A percentile compares a stretch with the other conserved stretches of the same genome.
Conservation (phyloP, 495 filamentous ascomycete genomes). For the Talaromyces nanjingensis region DNA sequence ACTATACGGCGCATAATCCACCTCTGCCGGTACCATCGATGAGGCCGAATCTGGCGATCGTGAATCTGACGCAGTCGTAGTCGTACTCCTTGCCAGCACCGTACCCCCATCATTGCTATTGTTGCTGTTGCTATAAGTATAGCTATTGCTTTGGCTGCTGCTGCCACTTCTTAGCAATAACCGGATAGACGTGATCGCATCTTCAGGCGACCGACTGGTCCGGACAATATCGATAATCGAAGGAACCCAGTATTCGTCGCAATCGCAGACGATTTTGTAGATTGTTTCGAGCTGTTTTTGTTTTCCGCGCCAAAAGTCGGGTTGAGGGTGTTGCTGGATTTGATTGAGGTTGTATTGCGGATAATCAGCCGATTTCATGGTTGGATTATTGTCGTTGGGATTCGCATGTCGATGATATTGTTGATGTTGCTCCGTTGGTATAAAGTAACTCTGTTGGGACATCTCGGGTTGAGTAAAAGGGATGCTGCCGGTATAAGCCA, state of each 20-base stretch:
- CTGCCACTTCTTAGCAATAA: constrained; percentile 15
- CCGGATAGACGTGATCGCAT: constrained; percentile 25
- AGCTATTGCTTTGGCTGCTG: neutral
- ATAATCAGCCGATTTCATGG: neutral
- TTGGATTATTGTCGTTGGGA: neutral
- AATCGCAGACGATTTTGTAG: constrained; percentile 25
- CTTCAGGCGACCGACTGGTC: constrained; percentile 25
- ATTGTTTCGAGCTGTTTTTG: constrained; percentile 22
- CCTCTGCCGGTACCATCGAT: neutral
- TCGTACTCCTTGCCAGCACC: neutral
- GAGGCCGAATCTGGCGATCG: neutral
- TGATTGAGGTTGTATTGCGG: neutral
- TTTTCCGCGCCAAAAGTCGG: constrained; percentile 17
- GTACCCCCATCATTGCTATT: neutral
- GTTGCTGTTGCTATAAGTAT: neutral
- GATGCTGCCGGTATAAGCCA: neutral
- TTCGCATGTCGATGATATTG: neutral
- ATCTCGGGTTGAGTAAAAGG: neutral
- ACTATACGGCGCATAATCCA: neutral
- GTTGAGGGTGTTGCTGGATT: constrained; percentile 8
- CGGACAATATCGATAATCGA: constrained; percentile 26
- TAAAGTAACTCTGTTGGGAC: neutral
- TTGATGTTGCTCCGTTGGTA: neutral
- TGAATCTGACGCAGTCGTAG: neutral
- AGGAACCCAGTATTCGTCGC: constrained; percentile 21